These are phyloP conservation scores for Stemphylium lycopersici DNA, from an alignment of 2,329 filamentous ascomycete genomes.

Conservation along the genomic window DNA sequence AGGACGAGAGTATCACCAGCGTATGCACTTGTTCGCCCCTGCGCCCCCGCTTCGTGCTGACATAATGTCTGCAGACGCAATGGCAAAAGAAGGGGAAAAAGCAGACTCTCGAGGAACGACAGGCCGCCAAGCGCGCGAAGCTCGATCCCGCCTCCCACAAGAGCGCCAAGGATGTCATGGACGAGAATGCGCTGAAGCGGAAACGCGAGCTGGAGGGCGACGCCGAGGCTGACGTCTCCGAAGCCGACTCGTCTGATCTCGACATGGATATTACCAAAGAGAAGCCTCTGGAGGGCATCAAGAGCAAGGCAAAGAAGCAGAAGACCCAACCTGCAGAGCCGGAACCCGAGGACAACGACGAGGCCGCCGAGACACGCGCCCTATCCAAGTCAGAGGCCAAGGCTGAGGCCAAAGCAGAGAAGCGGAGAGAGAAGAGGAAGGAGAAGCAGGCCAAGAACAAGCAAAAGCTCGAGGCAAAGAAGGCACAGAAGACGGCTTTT, in stretches of 20 bases:
- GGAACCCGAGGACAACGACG: conserved; percentile 43
- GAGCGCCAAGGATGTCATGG: conserved; percentile 91
- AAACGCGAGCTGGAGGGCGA: conserved; percentile 69
- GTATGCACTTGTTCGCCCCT: conserved; percentile 60
- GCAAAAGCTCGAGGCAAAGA: conserved; percentile 43
- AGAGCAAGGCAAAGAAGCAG: conserved; percentile 51
- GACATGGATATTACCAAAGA: conserved; percentile 46
- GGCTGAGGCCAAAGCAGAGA: conserved; percentile 52
- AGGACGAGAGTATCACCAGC: conserved; percentile 69
- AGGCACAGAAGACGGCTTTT: conserved; percentile 39
- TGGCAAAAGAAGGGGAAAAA: conserved; percentile 91
- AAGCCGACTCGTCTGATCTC: conserved; percentile 39
- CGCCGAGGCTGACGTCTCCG: conserved; percentile 51
- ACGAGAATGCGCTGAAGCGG: conserved; percentile 79
- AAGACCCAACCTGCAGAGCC: conserved; percentile 43
- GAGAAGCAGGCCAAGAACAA: conserved; percentile 52
- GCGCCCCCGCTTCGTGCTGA: conserved; percentile 16
- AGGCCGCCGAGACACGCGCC: conserved; percentile 47
- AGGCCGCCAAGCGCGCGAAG: conserved; percentile 74
- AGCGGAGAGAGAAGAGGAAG: conserved; percentile 55
- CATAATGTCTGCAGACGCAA: conserved; percentile 69
- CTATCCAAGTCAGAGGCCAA: conserved; percentile 47
- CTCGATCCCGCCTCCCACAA: conserved; percentile 89
- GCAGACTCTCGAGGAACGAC: conserved; percentile 82
- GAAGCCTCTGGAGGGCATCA: conserved; percentile 48